Base-by-base conservation (phyloP, 306 rosid species). In the Fragaria vesca region DNA sequence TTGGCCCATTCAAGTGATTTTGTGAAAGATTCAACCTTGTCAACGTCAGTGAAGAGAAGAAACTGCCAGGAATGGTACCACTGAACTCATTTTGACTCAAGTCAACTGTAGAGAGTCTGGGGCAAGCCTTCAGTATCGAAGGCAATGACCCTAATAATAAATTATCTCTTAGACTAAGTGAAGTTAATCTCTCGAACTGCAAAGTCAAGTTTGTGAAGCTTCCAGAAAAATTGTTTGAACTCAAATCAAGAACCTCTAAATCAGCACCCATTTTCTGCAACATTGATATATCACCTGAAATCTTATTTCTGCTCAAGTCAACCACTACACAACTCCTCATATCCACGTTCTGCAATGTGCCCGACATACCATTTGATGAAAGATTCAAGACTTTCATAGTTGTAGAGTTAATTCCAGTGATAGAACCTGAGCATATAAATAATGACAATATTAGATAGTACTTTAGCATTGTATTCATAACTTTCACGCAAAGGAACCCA, bases 151-250 rank as follows among this genome's bases (percentile, higher is more conserved):
- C 94, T 58, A 36, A 79, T 71, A 90, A 72, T 12, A 67, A 82
- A 82, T 90, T 90, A 66, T 86, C 86, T 76, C 87, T 82, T 47
- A 90, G 80, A 60, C 67, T 60, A 81, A 90, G 89, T 32, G 68
- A 47, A 18, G 80, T 84, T 75, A 90, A 74, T 55, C 83, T 79
- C 79, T 80, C 81, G 66, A 81, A 82, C 82, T 80, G 87, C 38
- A 73, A 78, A 62, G 86, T 86, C 61, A 83, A 55, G 71, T 87
- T 82, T n/a, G 88, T 83, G 63, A 90, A 84, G 79, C 78, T 90
- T 77, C 91, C 98, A 21, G 90, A 87, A 81, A 95, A 83, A 75
- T 80, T 81, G 86, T 95, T 95, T 75, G 90, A 95, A 82, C 98
- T 89, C 87, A 95, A 84, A 85, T 88, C 88, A 79, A 95, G 86